These are phyloP conservation scores for Ambrosia hybrid DNA, from an alignment of 140 eudicot genomes.

Conservation along the genomic window DNA sequence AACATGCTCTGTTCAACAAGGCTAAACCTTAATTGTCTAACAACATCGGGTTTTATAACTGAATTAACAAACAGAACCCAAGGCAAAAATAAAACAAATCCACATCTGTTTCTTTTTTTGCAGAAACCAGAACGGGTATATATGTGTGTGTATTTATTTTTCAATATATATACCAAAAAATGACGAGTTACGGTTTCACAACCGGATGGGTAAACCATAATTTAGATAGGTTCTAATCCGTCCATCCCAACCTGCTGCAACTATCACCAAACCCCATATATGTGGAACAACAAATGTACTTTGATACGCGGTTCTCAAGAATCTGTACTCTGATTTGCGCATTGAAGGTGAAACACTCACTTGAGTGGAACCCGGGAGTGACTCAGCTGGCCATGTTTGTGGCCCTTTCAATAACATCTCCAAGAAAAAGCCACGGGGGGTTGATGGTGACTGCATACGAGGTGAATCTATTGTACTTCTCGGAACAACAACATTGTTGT, in stretches of 20 bases:
- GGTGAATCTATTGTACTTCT: slow-evolving; percentile 42
- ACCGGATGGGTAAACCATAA: slow-evolving; percentile 68
- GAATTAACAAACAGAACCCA: too few relatives aligned
- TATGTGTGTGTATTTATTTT: too few relatives aligned
- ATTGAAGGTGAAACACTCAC: slow-evolving; percentile 18
- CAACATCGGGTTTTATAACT: too few relatives aligned
- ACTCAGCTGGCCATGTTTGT: slow-evolving; percentile 87
- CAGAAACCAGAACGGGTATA: too few relatives aligned
- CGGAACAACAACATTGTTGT: slow-evolving; percentile 11
- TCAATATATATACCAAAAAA: too few relatives aligned
- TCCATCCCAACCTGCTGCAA: slow-evolving; percentile 86
- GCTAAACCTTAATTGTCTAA: too few relatives aligned
- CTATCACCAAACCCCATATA: slow-evolving; percentile 81
- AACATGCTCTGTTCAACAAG: too few relatives aligned
- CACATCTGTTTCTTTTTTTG: too few relatives aligned
- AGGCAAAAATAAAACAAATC: too few relatives aligned
- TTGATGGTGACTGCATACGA: slow-evolving; percentile 39
- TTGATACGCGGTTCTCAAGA: slow-evolving; percentile 60
- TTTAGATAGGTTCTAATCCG: slow-evolving; percentile 69
- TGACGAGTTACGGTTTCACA: slow-evolving; percentile 18
- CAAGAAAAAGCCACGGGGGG: slow-evolving; percentile 57
- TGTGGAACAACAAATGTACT: slow-evolving; percentile 52
- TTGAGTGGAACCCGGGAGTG: slow-evolving; percentile 44
- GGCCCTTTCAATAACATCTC: slow-evolving; percentile 57
- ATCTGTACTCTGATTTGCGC: slow-evolving; percentile 47